These are phyloP conservation scores for Penicillium sp. DNA, from an alignment of 2,329 filamentous ascomycete genomes.

Conservation along the genomic window DNA sequence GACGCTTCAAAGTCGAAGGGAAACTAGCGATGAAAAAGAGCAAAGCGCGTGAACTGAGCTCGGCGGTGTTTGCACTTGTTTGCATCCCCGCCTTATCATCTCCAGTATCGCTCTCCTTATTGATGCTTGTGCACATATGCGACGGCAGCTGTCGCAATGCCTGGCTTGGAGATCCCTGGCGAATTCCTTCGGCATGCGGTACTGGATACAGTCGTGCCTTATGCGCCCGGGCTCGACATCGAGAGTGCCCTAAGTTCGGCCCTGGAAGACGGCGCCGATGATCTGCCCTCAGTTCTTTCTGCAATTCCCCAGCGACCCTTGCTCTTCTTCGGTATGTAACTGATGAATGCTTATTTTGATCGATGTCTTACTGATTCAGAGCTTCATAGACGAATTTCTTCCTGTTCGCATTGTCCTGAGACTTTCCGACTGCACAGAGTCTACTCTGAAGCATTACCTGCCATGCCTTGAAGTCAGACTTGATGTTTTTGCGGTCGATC, in stretches of 20 bases:
- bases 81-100: slow-evolving; percentile 19
- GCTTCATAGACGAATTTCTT: slow-evolving; percentile 51
- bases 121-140: slow-evolving; percentile 17
- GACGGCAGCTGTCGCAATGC: slow-evolving; percentile 28
- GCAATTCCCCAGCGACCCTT: slow-evolving; percentile 49
- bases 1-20: neutral
- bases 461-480: slow-evolving; percentile 48
- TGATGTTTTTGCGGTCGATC: slow-evolving; percentile 45
- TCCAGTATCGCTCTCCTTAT: neutral
- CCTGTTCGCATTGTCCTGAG: slow-evolving; percentile 49
- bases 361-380: slow-evolving; percentile 46
- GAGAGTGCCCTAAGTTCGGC: slow-evolving; percentile 42
- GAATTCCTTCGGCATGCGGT: slow-evolving; percentile 42
- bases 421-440: slow-evolving; percentile 48
- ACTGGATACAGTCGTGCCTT: slow-evolving; percentile 43
- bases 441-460: slow-evolving; percentile 46
- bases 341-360: slow-evolving; percentile 16
- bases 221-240: slow-evolving; percentile 37
- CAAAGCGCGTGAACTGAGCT: slow-evolving; percentile 22
- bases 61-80: slow-evolving; percentile 27
- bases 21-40: slow-evolving; percentile 19
- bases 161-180: slow-evolving; percentile 34
- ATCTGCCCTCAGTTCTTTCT: slow-evolving; percentile 43
- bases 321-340: slow-evolving; percentile 48
- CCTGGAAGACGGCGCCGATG: slow-evolving; percentile 43